phyloP scores from a whole-genome alignment of 345 rosid species.

The Populus alba region DNA sequence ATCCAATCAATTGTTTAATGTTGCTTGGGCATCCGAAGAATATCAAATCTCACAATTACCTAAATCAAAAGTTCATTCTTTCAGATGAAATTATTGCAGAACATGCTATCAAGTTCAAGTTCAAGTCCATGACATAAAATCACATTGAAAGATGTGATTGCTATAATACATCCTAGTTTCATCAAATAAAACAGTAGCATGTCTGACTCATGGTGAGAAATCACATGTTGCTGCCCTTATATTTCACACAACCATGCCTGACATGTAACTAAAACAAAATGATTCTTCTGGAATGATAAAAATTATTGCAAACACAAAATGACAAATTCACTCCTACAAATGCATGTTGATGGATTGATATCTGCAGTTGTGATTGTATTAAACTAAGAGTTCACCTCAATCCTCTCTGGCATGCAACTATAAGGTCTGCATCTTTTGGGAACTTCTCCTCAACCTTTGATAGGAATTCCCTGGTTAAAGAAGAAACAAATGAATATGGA shows the following conservation, averaged over 20 bases:
- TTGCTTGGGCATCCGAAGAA: background rate
- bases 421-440: constrained; percentile 73
- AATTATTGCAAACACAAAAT: background rate
- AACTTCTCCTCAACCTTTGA: constrained; percentile 69
- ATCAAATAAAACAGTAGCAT: background rate
- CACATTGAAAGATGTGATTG: background rate
- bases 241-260: background rate
- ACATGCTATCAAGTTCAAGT: background rate
- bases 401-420: constrained; percentile 94
- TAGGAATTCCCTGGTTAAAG: constrained; percentile 55
- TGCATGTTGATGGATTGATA: background rate
- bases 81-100: background rate
- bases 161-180: no score
- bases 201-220: background rate
- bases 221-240: background rate
- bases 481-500: constrained; percentile 17
- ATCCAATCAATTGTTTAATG: background rate
- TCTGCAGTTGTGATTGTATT: background rate
- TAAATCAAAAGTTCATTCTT: background rate
- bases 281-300: background rate
- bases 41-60: background rate
- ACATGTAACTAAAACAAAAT: background rate
- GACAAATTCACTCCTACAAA: background rate
- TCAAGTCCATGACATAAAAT: background rate
- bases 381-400: constrained; percentile 52